These are phyloP conservation scores for Lactarius hengduanensis DNA, from an alignment of 768 basidiomycete species.

Conservation along the genomic window DNA sequence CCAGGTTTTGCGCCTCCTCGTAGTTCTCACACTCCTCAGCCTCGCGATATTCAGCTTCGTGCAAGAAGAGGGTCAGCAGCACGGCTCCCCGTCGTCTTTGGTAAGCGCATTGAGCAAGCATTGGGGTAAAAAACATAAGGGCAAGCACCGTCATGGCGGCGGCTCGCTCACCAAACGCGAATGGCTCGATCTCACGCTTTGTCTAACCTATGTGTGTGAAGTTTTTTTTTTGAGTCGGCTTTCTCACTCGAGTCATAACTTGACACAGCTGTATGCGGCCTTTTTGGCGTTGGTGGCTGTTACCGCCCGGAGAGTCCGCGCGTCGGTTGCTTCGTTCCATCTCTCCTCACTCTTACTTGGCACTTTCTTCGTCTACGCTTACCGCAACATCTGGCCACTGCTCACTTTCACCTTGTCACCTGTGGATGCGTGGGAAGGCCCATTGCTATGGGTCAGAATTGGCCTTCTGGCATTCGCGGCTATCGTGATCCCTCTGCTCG, in stretches of 20 bases:
- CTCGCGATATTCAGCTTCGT: slow-evolving; percentile 48
- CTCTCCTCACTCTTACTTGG: slow-evolving; percentile 48
- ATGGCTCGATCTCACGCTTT: slow-evolving; percentile 29
- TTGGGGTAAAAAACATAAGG: slow-evolving; percentile 33
- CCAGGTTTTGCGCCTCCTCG: slow-evolving; percentile 47
- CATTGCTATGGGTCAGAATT: slow-evolving; percentile 54
- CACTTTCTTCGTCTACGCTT: slow-evolving; percentile 49
- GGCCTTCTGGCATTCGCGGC: slow-evolving; percentile 45
- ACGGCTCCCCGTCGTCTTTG: neutral
- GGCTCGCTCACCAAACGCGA: slow-evolving; percentile 15
- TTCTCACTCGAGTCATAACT: neutral
- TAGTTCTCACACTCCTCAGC: slow-evolving; percentile 47
- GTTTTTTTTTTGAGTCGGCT: neutral
- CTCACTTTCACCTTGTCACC: slow-evolving; percentile 52
- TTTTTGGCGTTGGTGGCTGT: slow-evolving; percentile 30
- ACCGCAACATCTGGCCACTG: slow-evolving; percentile 60
- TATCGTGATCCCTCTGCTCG: slow-evolving; percentile 51
- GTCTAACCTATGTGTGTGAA: slow-evolving; percentile 37
- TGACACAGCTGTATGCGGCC: slow-evolving; percentile 28
- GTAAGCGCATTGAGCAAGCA: slow-evolving; percentile 30
- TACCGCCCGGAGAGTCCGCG: slow-evolving; percentile 13
- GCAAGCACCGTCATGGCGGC: slow-evolving; percentile 16
- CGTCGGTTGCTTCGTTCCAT: slow-evolving; percentile 41
- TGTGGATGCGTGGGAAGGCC: slow-evolving; percentile 48
- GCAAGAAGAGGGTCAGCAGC: slow-evolving; percentile 33